Base-by-base conservation (phyloP, 2,329 filamentous ascomycete genomes). In the Dendryphion nanum region DNA sequence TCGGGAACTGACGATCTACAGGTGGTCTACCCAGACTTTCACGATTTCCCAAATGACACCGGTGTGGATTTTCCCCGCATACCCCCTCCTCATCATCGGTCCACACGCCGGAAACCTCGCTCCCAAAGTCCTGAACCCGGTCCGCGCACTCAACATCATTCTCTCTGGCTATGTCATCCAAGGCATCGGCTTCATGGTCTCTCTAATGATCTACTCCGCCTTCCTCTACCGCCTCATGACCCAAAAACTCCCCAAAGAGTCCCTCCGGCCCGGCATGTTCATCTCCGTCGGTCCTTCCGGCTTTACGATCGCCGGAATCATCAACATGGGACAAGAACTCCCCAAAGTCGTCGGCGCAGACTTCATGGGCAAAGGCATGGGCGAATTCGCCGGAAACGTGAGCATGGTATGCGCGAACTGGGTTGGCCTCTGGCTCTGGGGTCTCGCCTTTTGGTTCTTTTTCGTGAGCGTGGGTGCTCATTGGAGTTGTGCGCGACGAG, bases 191-290 rank as follows among this genome's bases (percentile, higher is more conserved):
- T 83, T 82, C 53, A 61, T 83, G 47, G 75, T 83, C 30, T 77
- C 76, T 0, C 76, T 91, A 41, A 90, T 90, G 83, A 86, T 94
- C 18, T 89, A 89, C 45, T 80, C 85, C 1, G 85, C 88, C 34
- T 93, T 90, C 58, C 79, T 94, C 34, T 93, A 93, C 60, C 80
- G 88, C 19, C 75, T 94, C 18, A 93, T 93, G 87, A 91, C 87
- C 0, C 85, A 91, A 56, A 93, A 93, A 54, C 72, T 94, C 0
- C 88, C 88, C 0, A 76, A 79, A 38, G 87, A 91, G 55, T 81
- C 77, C 29, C 76, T 88, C 15, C 78, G 87, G 8, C 88, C 88
- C 0, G 87, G 85, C 53, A 89, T 94, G 81, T 93, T 93, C 60
- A 88, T 93, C 44, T 85, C 80, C 1, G 85, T 93, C 18, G 87